Percentiles rank a stretch among this genome's conserved stretches.
Evolutionary conservation across 1,284 basidiomycete genomes (phyloP).

Genomic region (Tremellales sp.): DNA sequence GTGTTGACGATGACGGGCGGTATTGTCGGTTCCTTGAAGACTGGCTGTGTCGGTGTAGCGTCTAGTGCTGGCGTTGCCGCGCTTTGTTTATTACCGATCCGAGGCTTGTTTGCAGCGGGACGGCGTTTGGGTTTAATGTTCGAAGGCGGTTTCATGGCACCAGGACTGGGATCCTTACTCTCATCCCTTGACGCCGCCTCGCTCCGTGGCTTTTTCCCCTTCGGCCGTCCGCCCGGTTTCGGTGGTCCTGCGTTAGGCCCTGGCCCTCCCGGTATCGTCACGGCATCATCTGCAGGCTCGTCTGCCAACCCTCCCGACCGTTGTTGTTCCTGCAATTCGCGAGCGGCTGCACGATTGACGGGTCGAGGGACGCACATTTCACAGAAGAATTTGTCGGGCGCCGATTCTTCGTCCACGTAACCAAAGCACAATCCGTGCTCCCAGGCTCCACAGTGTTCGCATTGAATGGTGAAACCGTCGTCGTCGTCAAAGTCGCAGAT

Average conservation of each 20-base stretch:
- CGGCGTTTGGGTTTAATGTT: slow-evolving; percentile 21
- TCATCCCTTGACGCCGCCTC: too few relatives aligned
- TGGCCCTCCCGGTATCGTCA: too few relatives aligned
- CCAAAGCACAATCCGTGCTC: slow-evolving; percentile 85
- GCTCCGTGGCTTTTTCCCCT: slow-evolving; percentile 10
- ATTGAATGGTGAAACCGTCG: slow-evolving; percentile 89
- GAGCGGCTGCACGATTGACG: slow-evolving; percentile 29
- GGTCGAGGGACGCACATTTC: slow-evolving; percentile 43
- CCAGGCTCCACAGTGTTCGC: slow-evolving; percentile 84
- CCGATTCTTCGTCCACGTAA: slow-evolving; percentile 59
- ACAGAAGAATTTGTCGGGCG: slow-evolving; percentile 60
- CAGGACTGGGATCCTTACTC: slow-evolving; percentile 22
- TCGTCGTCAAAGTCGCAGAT: slow-evolving; percentile 57
- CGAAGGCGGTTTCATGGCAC: slow-evolving; percentile 21
- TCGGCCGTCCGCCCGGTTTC: neutral
- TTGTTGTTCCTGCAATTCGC: slow-evolving; percentile 19
- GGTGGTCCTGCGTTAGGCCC: neutral
- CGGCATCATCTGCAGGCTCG: neutral
- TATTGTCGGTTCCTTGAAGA: slow-evolving; percentile 1
- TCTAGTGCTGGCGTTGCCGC: neutral
- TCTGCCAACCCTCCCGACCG: neutral
- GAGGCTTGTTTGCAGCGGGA: slow-evolving; percentile 12
- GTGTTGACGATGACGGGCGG: slow-evolving; percentile 8
- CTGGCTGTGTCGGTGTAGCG: slow-evolving; percentile 10
- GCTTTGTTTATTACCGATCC: slow-evolving; percentile 13